Conservation (phyloP, 768 basidiomycete genomes). For the Albatrellus ellisii region DNA sequence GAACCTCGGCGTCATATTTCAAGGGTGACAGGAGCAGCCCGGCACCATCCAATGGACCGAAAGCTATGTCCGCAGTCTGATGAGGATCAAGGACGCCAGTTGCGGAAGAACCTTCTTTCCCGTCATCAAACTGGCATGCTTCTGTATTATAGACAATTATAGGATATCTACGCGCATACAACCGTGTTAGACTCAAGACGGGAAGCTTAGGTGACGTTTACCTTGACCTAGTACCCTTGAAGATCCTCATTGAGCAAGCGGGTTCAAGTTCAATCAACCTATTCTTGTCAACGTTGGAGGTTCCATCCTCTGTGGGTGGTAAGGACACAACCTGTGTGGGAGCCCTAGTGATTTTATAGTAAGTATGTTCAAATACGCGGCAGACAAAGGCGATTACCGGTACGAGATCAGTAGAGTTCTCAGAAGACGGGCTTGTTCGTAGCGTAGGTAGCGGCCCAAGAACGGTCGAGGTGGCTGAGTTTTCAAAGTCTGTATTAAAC, state of each 20-base stretch:
- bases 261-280: conserved; percentile 23
- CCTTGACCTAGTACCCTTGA: conserved; percentile 41
- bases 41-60: conserved; percentile 16
- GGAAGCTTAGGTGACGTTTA: conserved; percentile 15
- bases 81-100: background rate
- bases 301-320: background rate
- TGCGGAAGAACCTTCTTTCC: background rate
- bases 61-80: conserved; percentile 10
- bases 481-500: conserved; percentile 47
- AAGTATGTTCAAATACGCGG: background rate
- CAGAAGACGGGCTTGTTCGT: conserved; percentile 66
- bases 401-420: conserved; percentile 67
- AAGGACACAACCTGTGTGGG: background rate
- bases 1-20: conserved; percentile 46
- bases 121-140: conserved; percentile 21
- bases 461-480: conserved; percentile 45
- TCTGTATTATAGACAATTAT: conserved; percentile 35
- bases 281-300: background rate
- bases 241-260: conserved; percentile 49
- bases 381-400: conserved; percentile 26
- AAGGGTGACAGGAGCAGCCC: conserved; percentile 43
- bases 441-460: conserved; percentile 61
- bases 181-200: background rate
- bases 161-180: conserved; percentile 17
- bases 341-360: background rate